phyloP scores from a whole-genome alignment of 805 yeast genomes.

The Starmera caribaea region DNA sequence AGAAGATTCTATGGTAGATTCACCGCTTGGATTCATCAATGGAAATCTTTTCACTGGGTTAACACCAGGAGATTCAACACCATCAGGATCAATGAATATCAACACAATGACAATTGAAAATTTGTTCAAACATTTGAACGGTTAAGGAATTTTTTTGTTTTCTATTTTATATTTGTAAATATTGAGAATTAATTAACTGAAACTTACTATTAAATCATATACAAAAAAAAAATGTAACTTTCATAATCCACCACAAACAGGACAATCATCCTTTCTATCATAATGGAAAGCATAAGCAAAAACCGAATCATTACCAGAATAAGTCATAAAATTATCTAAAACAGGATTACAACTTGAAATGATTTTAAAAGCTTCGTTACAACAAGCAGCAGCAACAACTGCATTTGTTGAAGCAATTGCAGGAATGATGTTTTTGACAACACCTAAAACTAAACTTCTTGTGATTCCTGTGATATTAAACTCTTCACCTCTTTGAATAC shows the following conservation, averaged over 20 bases:
- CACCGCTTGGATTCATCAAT: too few relatives aligned
- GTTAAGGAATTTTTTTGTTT: background rate
- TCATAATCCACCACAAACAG: slow-evolving; percentile 56
- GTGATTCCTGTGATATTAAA: slow-evolving; percentile 70
- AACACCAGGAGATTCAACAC: too few relatives aligned
- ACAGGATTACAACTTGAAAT: slow-evolving; percentile 60
- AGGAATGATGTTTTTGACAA: slow-evolving; percentile 85
- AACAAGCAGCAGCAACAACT: slow-evolving; percentile 79
- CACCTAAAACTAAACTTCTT: slow-evolving; percentile 65
- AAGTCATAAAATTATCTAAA: slow-evolving; percentile 74
- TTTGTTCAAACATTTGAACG: too few relatives aligned
- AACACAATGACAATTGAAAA: too few relatives aligned
- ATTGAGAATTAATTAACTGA: background rate
- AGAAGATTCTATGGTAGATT: too few relatives aligned
- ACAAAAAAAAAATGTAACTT: background rate
- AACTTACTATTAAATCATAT: background rate
- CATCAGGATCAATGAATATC: too few relatives aligned
- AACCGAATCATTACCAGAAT: slow-evolving; percentile 73
- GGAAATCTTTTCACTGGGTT: too few relatives aligned
- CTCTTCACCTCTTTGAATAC: slow-evolving; percentile 48
- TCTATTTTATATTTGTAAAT: background rate
- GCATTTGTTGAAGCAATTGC: slow-evolving; percentile 94
- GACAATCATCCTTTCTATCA: slow-evolving; percentile 51
- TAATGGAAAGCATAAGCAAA: slow-evolving; percentile 66
- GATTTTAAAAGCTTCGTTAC: slow-evolving; percentile 77